Evolutionary conservation across 2,329 filamentous ascomycete species (phyloP).

Genomic region (Pyricularia grisea): DNA sequence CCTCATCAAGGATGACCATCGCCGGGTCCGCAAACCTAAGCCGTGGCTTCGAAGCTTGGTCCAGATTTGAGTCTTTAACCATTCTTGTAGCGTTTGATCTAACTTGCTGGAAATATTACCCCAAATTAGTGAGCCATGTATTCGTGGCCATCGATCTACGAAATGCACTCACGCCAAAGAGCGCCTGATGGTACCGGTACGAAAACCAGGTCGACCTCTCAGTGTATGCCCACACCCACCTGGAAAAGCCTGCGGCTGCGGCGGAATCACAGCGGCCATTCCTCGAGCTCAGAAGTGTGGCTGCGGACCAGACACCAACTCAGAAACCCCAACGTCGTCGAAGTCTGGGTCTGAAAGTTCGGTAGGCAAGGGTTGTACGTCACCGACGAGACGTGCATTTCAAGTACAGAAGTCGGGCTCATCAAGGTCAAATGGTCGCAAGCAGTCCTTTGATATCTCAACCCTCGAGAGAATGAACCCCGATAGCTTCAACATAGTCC

Average conservation of each 20-base stretch:
- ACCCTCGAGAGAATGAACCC: conserved; percentile 43
- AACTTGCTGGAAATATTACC: not conserved
- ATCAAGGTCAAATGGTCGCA: conserved; percentile 26
- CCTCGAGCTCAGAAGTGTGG: conserved; percentile 47
- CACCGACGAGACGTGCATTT: conserved; percentile 26
- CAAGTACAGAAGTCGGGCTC: conserved; percentile 34
- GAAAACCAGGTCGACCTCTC: conserved; percentile 61
- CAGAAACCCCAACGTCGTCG: not conserved
- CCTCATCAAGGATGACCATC: not conserved
- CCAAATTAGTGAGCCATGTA: conserved; percentile 56
- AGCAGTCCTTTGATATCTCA: conserved; percentile 39
- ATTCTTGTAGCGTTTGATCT: not conserved
- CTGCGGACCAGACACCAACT: conserved; percentile 24
- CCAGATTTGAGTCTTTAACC: not conserved
- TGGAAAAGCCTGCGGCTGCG: conserved; percentile 51
- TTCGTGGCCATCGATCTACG: conserved; percentile 66
- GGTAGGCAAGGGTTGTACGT: conserved; percentile 17
- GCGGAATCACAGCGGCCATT: conserved; percentile 55
- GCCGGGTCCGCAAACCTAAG: not conserved
- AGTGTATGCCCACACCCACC: conserved; percentile 60
- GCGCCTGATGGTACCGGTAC: conserved; percentile 59
- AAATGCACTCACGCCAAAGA: conserved; percentile 63
- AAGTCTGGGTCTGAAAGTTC: conserved; percentile 9
- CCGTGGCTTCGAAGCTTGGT: not conserved
- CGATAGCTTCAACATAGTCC: conserved; percentile 39